phyloP scores from a whole-genome alignment of 2,329 filamentous ascomycete species.

The Aspergillus candidus region DNA sequence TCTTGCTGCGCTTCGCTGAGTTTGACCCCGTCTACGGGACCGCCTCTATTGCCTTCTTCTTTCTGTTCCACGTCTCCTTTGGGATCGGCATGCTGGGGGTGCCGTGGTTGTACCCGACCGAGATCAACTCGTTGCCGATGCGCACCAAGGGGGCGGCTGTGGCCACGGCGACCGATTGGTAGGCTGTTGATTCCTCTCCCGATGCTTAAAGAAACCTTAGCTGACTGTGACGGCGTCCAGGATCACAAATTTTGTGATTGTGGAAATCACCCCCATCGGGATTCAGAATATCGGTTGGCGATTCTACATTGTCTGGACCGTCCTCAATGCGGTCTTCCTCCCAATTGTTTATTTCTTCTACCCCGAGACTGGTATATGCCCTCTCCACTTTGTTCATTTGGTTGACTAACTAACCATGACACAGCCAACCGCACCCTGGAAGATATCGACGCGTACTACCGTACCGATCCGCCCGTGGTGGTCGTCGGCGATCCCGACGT shows the following conservation, averaged over 20 bases:
- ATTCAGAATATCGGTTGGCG: conserved; percentile 37
- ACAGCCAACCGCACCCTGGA: conserved; percentile 25
- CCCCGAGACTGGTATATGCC: conserved; percentile 24
- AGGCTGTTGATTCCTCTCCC: conserved; percentile 22
- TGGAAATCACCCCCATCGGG: conserved; percentile 42
- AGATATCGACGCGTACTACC: conserved; percentile 36
- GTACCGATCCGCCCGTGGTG: conserved; percentile 36
- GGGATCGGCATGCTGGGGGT: conserved; percentile 41
- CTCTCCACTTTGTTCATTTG: too few species aligned
- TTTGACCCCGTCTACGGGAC: neutral
- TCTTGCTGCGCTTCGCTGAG: conserved; percentile 41
- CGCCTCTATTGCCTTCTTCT: conserved; percentile 47
- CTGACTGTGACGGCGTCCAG: neutral
- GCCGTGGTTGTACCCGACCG: conserved; percentile 35
- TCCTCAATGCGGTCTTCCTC: conserved; percentile 44
- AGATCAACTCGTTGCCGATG: conserved; percentile 46
- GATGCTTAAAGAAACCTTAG: conserved; percentile 12
- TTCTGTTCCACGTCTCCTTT: conserved; percentile 48
- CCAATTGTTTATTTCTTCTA: conserved; percentile 42
- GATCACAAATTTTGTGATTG: conserved; percentile 29
- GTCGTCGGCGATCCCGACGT: conserved; percentile 47
- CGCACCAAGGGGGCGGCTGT: conserved; percentile 43
- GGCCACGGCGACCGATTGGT: conserved; percentile 47
- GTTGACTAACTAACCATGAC: neutral
- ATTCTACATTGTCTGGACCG: conserved; percentile 43